Conservation (phyloP, 495 filamentous ascomycete genomes). For the Amphirosellinia nigrospora region DNA sequence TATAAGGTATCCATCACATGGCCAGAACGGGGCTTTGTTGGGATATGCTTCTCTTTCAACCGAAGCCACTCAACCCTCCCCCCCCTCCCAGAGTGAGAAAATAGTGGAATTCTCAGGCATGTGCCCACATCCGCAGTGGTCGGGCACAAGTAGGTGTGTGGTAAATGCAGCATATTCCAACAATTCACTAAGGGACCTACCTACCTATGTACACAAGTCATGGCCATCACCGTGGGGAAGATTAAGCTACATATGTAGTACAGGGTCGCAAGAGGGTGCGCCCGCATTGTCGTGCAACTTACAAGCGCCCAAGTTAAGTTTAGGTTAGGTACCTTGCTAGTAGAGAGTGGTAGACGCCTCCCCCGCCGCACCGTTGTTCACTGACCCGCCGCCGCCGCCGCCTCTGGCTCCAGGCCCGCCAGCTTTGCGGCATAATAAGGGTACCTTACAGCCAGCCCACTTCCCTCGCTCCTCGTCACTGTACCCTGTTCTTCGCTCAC, state of each 20-base stretch:
- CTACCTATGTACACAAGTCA: no score
- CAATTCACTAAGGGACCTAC: no score
- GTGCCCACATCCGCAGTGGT: not conserved
- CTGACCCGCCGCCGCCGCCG: not conserved
- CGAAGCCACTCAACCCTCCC: not conserved
- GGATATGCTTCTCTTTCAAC: not conserved
- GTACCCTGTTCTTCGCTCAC: slow-evolving; percentile 17
- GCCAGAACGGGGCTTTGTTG: slow-evolving; percentile 1
- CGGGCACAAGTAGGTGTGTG: no score
- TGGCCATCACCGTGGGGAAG: no score
- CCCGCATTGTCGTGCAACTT: not conserved
- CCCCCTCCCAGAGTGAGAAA: not conserved
- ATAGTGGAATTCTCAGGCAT: not conserved
- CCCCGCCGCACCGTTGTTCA: slow-evolving; percentile 15
- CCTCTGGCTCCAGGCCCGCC: slow-evolving; percentile 1
- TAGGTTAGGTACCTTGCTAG: no score
- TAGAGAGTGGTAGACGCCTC: not conserved
- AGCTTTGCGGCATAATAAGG: slow-evolving; percentile 18
- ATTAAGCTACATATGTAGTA: no score
- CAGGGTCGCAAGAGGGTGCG: no score
- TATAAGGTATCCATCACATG: not conserved
- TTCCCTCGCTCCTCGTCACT: slow-evolving; percentile 9
- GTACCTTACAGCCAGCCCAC: slow-evolving; percentile 24
- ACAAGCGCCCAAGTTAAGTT: not conserved
- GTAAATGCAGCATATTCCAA: no score